These are phyloP conservation scores for Linnemannia exigua DNA, from an alignment of 192 early-diverging fungal genomes.

Conservation along the genomic window DNA sequence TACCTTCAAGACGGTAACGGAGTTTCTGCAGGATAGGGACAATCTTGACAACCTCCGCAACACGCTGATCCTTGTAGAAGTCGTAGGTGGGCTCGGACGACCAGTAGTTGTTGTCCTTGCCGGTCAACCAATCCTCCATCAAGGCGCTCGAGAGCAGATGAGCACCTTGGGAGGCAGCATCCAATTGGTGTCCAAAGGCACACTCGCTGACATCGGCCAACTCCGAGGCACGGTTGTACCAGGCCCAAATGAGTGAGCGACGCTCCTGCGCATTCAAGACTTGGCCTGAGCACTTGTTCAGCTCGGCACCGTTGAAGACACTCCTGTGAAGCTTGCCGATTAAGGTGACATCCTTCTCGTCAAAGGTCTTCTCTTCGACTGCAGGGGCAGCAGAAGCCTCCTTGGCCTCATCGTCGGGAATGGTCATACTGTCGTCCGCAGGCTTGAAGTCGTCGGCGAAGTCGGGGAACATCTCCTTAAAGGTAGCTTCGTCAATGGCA, in stretches of 20 bases:
- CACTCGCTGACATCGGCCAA: conserved; percentile 59
- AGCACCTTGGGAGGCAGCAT: conserved; percentile 60
- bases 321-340: conserved; percentile 67
- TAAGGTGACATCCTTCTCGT: conserved; percentile 60
- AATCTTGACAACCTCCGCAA: conserved; percentile 79
- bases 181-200: conserved; percentile 62
- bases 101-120: conserved; percentile 53
- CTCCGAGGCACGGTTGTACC: conserved; percentile 63
- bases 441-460: conserved; percentile 87
- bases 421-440: conserved; percentile 62
- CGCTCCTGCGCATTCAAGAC: conserved; percentile 45
- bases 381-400: conserved; percentile 28
- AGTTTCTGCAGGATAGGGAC: conserved; percentile 73
- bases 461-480: conserved; percentile 87
- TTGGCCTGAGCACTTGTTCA: conserved; percentile 30
- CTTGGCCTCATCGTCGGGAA: conserved; percentile 50
- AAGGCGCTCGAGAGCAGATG: conserved; percentile 69
- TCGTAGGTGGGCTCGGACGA: conserved; percentile 75
- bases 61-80: conserved; percentile 90
- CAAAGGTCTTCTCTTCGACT: conserved; percentile 58
- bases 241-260: conserved; percentile 48
- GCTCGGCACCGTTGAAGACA: conserved; percentile 48
- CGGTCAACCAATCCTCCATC: conserved; percentile 63
- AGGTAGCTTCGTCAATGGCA: conserved; percentile 78
- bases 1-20: conserved; percentile 67